Base-by-base conservation (phyloP, 331 rosid genomes). In the Malus hybrid region DNA sequence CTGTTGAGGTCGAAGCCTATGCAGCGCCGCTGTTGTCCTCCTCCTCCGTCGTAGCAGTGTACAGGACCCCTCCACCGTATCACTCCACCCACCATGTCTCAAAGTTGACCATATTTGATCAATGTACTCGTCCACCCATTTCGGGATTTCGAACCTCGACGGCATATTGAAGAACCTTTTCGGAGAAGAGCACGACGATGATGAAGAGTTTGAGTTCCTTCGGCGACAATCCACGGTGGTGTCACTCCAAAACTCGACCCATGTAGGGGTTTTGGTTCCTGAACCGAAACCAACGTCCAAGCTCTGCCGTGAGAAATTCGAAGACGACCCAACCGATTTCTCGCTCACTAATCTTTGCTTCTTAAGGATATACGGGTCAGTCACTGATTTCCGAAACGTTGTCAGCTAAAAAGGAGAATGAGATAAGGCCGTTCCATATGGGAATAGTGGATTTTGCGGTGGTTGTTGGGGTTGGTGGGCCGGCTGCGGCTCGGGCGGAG, bases 201-300 rank as follows among this genome's bases (percentile, higher is more conserved):
- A 90, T 0, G 87, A 78, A 0, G 95, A 91, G 73, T 82, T 86
- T 7, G 93, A 91, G 77, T 82, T 87, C 15, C 97, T 86, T 72
- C 93, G 82, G 65, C 97, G 90, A 1, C 93, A 86, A 69, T 87
- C 96, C 5, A 86, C 87, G 8, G 96, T 95, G 0, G 97, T 97
- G 69, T 94, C 99, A 29, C 88, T 87, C 99, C 99, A 94, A 69
- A 94, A 94, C 80, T 94, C 99, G 10, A 94, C 99, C 99, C 99
- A 94, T 80, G 97, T 70, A 26, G 99, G 99, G n/a, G 96, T 92
- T 74, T 90, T 87, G 2, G 89, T 89, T 22, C 89, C 93, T 26
- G 86, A 61, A 5, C 76, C 81, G 32, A 71, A 29, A 22, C 86
- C 87, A 0, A 66, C 19, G 78, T 94, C 99, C 5, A 94, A 87